Conservation (phyloP, 768 basidiomycete genomes). For the Lactarius quietus region DNA sequence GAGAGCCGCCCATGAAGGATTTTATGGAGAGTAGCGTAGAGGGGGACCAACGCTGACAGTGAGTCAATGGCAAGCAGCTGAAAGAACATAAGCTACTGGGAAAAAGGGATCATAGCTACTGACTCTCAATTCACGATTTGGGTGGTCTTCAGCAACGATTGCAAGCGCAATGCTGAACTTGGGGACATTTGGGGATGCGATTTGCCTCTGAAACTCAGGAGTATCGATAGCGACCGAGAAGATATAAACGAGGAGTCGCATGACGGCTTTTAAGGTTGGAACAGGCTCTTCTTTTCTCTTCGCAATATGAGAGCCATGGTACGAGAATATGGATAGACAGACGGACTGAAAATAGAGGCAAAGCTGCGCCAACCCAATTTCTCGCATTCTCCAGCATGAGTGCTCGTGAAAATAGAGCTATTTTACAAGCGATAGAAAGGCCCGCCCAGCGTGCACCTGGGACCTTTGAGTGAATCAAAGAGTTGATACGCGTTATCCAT, state of each 20-base stretch:
- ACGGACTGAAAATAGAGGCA: slow-evolving; percentile 72
- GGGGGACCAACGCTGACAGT: slow-evolving; percentile 51
- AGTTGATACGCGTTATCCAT: slow-evolving; percentile 71
- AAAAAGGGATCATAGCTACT: slow-evolving; percentile 10
- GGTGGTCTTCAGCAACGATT: slow-evolving; percentile 48
- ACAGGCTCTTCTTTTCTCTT: slow-evolving; percentile 63
- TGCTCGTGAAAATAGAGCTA: slow-evolving; percentile 52
- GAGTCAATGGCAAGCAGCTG: slow-evolving; percentile 48
- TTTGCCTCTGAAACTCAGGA: slow-evolving; percentile 81
- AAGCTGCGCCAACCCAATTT: slow-evolving; percentile 61
- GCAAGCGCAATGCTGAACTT: slow-evolving; percentile 65
- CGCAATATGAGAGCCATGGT: slow-evolving; percentile 29
- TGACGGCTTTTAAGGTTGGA: slow-evolving; percentile 56
- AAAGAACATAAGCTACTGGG: slow-evolving; percentile 7
- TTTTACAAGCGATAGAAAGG: slow-evolving; percentile 67
- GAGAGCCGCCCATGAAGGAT: slow-evolving; percentile 51
- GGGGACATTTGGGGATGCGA: slow-evolving; percentile 64
- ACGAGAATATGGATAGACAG: slow-evolving; percentile 28
- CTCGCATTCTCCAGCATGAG: slow-evolving; percentile 69
- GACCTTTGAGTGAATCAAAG: slow-evolving; percentile 74
- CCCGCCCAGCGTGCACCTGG: slow-evolving; percentile 78
- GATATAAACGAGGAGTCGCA: slow-evolving; percentile 60
- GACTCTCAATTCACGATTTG: slow-evolving; percentile 55
- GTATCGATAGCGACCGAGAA: slow-evolving; percentile 56
- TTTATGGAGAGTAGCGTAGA: slow-evolving; percentile 68